Evolutionary conservation across 2,329 filamentous ascomycete species (phyloP).

Genomic region (Cercospora berteroae): DNA sequence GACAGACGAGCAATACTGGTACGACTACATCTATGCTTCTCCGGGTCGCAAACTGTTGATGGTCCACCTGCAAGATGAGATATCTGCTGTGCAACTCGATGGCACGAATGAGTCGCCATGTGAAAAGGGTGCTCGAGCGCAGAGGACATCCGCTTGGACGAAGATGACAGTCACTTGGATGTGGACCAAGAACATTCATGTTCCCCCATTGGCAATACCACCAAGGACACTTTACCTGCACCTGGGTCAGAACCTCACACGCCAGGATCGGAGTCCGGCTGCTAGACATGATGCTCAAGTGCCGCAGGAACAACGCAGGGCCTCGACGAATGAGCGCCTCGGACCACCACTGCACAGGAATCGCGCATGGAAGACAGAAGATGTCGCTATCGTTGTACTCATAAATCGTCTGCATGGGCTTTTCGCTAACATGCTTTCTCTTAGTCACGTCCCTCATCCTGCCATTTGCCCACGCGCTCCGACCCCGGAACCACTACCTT

Average conservation of each 20-base stretch:
- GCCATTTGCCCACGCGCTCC: constrained; percentile 76
- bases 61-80: constrained; percentile 19
- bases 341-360: neutral
- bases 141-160: constrained; percentile 9
- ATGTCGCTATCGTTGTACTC: neutral
- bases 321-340: neutral
- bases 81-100: constrained; percentile 13
- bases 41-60: constrained; percentile 16
- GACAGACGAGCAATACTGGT: constrained; percentile 15
- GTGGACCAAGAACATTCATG: constrained; percentile 11
- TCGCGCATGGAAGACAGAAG: neutral
- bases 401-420: constrained; percentile 18
- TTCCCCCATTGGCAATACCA: constrained; percentile 8
- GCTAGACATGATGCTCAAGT: neutral
- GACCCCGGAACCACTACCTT: constrained; percentile 82
- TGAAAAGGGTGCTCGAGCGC: constrained; percentile 8
- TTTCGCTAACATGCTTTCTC: neutral
- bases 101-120: constrained; percentile 8
- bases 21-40: constrained; percentile 14
- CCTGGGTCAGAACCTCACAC: neutral
- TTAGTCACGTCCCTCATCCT: constrained; percentile 70
- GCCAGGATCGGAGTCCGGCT: neutral
- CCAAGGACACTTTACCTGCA: neutral
- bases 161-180: constrained; percentile 12
- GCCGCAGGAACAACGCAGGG: neutral